Base-by-base conservation (phyloP, 441 rosid genomes). In the Populus trichocarpa region DNA sequence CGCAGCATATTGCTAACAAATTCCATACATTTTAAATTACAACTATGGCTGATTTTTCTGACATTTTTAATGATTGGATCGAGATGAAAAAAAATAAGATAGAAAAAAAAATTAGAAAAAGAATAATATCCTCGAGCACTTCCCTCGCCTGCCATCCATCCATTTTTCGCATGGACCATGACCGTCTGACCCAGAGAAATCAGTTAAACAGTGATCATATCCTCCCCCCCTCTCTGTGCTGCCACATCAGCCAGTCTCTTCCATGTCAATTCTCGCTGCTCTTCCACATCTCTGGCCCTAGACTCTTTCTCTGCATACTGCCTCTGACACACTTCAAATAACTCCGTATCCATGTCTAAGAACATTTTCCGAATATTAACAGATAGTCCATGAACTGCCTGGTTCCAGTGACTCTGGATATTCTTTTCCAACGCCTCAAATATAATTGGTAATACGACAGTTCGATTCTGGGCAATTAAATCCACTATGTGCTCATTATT, bases 401-500 rank as follows among this genome's bases (percentile, higher is more conserved):
- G 98, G 86, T 92, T 92, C 99, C 99, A 95, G 67, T 95, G 99
- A 74, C 84, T 72, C 65, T 76, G 85, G 40, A 89, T 86, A 84
- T 95, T 95, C 87, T 78, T 95, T 88, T 93, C 98, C 85, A 95
- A 75, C 22, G 99, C 90, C 71, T 87, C 88, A 28, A 88, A 95
- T 26, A 95, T 91, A 40, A 93, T 86, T 3, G 96, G 98, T 63
- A 95, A 75, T 72, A 93, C 80, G 64, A 86, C 94, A 35, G 82
- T 74, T 35, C 94, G 82, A 73, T 93, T 91, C 85, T 95, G 97
- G 26, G 96, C 96, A 0, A 92, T 91, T 81, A 95, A 78, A 83
- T 84, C 83, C 77, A 92, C 99, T 0, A 95, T 81, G 78, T 93
- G 97, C 82, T 95, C 99, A 50, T 89, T 95, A 79, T 95, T 95